Percentiles rank a stretch among this genome's conserved stretches.
Conservation (phyloP, 306 rosid species). For the Amphicarpaea edgeworthii region DNA sequence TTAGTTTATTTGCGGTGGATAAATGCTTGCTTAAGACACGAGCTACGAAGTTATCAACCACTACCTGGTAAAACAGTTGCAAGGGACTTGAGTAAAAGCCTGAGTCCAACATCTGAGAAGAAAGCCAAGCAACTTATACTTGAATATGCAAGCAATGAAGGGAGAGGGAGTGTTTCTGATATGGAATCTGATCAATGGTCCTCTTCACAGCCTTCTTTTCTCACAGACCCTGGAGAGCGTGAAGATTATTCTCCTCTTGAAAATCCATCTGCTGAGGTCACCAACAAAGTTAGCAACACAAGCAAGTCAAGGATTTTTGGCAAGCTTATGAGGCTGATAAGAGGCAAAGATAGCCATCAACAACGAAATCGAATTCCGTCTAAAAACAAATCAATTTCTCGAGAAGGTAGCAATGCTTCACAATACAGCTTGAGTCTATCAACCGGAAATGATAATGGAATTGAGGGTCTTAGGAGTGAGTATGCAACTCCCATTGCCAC, state of each 20-base stretch:
- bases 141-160: slow-evolving; percentile 76
- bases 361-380: slow-evolving; percentile 36
- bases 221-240: slow-evolving; percentile 61
- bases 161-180: slow-evolving; percentile 53
- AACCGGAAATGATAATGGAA: slow-evolving; percentile 41
- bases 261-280: slow-evolving; percentile 53
- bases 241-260: slow-evolving; percentile 62
- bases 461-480: slow-evolving; percentile 49
- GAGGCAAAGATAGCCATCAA: slow-evolving; percentile 58
- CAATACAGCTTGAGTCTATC: slow-evolving; percentile 46
- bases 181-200: slow-evolving; percentile 81
- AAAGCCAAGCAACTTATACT: slow-evolving; percentile 87
- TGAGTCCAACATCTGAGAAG: slow-evolving; percentile 84
- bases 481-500: slow-evolving; percentile 45
- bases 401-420: slow-evolving; percentile 50
- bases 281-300: slow-evolving; percentile 29
- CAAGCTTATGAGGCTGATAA: slow-evolving; percentile 71
- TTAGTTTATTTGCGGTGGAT: slow-evolving; percentile 89
- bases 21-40: slow-evolving; percentile 92
- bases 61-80: slow-evolving; percentile 79
- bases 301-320: slow-evolving; percentile 57
- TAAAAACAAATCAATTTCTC: slow-evolving; percentile 50
- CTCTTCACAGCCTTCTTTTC: slow-evolving; percentile 68
- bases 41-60: slow-evolving; percentile 72
- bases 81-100: slow-evolving; percentile 78